Percentiles rank a stretch among this genome's conserved stretches.
These are phyloP conservation scores for Chamaecyparis obtusa DNA, from an alignment of 75 land plant species.

Conservation along the genomic window DNA sequence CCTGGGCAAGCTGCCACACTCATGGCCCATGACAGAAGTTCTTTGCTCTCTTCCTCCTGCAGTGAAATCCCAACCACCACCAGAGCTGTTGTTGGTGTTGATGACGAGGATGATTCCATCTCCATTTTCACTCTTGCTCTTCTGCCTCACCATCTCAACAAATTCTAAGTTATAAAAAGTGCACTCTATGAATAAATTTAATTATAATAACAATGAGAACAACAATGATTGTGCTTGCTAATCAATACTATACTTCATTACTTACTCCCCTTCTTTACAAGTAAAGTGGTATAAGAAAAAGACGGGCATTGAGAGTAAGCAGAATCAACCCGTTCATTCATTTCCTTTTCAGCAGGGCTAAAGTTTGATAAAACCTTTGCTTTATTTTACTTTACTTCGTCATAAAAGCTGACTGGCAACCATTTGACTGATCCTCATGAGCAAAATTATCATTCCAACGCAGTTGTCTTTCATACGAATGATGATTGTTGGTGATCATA, in stretches of 20 bases:
- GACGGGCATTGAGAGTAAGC: not conserved
- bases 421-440: not conserved
- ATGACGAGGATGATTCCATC: not conserved
- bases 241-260: not conserved
- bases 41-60: conserved; percentile 25
- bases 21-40: conserved; percentile 61
- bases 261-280: not conserved
- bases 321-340: not conserved
- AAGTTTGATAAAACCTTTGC: not conserved
- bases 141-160: not conserved
- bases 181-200: not conserved
- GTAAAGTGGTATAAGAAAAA: not conserved
- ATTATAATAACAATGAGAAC: not conserved
- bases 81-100: not conserved
- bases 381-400: not conserved
- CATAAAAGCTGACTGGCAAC: not conserved
- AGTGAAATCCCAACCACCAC: conserved; percentile 6
- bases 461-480: not conserved
- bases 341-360: not conserved
- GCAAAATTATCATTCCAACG: not conserved
- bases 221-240: not conserved
- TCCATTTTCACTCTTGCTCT: conserved; percentile 1
- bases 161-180: not conserved
- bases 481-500: not conserved
- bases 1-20: conserved; percentile 30